These are phyloP conservation scores for Phoma sp. DNA, from an alignment of 2,329 filamentous ascomycete genomes.

Conservation along the genomic window DNA sequence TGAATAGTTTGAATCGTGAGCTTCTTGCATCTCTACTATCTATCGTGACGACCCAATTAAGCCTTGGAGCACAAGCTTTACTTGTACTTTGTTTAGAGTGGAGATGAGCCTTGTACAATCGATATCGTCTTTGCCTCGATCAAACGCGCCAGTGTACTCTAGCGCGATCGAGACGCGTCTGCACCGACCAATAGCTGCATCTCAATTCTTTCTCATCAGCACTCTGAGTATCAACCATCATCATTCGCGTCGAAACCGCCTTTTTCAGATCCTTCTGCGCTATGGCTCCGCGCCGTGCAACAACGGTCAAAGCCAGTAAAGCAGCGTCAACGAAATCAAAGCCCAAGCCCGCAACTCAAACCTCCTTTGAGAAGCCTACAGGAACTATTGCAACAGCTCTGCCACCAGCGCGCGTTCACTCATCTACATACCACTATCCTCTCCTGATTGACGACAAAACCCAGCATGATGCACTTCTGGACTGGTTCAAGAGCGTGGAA, in stretches of 20 bases:
- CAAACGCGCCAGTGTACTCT: not conserved
- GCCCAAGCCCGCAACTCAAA: slow-evolving; percentile 8
- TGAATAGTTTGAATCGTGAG: not conserved
- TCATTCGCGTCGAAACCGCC: slow-evolving; percentile 2
- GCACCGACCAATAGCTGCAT: slow-evolving; percentile 8
- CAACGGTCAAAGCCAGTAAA: not conserved
- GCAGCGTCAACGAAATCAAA: not conserved
- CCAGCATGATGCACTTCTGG: slow-evolving; percentile 30
- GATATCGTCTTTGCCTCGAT: not conserved
- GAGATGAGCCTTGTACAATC: too few species aligned
- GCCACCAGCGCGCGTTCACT: slow-evolving; percentile 39
- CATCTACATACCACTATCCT: slow-evolving; percentile 40
- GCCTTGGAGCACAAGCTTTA: too few species aligned
- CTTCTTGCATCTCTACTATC: too few species aligned
- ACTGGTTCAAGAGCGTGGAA: slow-evolving; percentile 43
- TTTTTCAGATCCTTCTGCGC: not conserved
- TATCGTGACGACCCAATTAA: too few species aligned
- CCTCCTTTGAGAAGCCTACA: slow-evolving; percentile 22
- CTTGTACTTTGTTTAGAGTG: too few species aligned
- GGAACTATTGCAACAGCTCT: slow-evolving; percentile 21
- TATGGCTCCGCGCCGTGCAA: slow-evolving; percentile 27
- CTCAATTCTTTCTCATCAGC: slow-evolving; percentile 8
- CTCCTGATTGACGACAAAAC: slow-evolving; percentile 30
- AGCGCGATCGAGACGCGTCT: slow-evolving; percentile 16
- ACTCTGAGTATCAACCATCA: slow-evolving; percentile 1